Evolutionary conservation across 1,139 yeast genomes (phyloP), one percentile per base, ranked within the genome.

Genomic region (Kodamaea ohmeri): DNA sequence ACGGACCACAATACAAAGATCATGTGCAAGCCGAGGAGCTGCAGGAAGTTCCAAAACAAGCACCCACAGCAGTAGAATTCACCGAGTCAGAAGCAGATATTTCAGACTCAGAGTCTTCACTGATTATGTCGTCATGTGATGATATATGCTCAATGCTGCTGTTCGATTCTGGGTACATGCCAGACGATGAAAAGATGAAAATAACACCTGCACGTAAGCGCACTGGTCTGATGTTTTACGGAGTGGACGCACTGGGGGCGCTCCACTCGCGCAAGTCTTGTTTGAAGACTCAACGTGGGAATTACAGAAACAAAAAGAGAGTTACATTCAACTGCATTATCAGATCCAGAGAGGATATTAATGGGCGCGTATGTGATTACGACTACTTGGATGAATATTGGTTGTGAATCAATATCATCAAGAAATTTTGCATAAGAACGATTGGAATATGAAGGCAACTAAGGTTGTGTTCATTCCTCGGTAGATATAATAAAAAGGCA

Each of bases 281-380:
- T 38, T 18, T 45, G 37, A 47, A 42, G 41, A 36, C 47, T n/a
- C 31, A 25, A 12, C 29, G 4, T 4, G 12, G 37, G 28, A 41
- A 42, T 33, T 31, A 16, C 13, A 30, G 34, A 12, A 35, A 14
- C 25, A 39, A 36, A 29, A 67, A 63, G 39, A 53, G 49, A 42
- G 75, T 71, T 6, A 60, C 61, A 33, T 71, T 71, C 44, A 65
- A 65, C 50, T 66, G 63, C 51, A 63, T 69, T 35, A 60, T 71
- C 25, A 65, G 61, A 40, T 63, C 71, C 9, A 55, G 76, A 40
- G 76, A 71, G 50, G 63, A 63, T 36, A 61, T 70, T 36, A 67
- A 68, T 44, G 73, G 72, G 31, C 63, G 61, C 35, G 55, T 64
- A 21, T 61, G 68, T 39, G 76, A 71, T 48, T 71, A 70, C 48